Evolutionary conservation across 257 asterid genomes (phyloP).

Genomic region (Jacaranda copaia): DNA sequence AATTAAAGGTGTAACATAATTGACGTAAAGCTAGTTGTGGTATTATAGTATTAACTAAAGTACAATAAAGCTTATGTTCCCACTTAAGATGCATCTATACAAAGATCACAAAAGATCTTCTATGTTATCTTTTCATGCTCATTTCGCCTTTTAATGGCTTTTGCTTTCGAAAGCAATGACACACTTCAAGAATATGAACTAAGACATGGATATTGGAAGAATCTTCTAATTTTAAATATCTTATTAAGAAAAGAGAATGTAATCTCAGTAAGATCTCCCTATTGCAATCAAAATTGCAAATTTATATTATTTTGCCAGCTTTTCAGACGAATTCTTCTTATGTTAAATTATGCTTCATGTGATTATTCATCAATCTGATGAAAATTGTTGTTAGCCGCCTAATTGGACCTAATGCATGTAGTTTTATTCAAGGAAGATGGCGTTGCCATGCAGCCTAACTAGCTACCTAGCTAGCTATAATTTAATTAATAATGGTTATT

Average conservation of each 20-base stretch:
- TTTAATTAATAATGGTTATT: neutral
- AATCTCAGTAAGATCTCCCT: constrained; percentile 40
- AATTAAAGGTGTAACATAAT: too few species aligned
- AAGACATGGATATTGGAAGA: constrained; percentile 47
- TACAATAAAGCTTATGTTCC: constrained; percentile 30
- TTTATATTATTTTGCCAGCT: constrained; percentile 21
- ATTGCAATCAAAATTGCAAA: constrained; percentile 15
- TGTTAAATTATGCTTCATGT: neutral
- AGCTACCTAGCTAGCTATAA: neutral
- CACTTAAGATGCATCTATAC: neutral
- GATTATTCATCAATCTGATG: constrained; percentile 13
- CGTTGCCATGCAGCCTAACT: neutral
- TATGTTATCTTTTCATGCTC: constrained; percentile 48
- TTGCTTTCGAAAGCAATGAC: constrained; percentile 26
- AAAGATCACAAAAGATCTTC: constrained; percentile 49
- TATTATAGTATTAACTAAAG: constrained; percentile 3
- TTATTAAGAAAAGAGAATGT: constrained; percentile 26
- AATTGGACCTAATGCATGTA: neutral
- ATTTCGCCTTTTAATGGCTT: constrained; percentile 40
- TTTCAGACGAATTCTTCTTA: constrained; percentile 12
- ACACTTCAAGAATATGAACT: neutral
- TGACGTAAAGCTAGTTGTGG: too few species aligned
- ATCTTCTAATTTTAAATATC: constrained; percentile 35
- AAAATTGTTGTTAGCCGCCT: constrained; percentile 13
- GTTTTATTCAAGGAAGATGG: neutral